Evolutionary conservation across 2,329 filamentous ascomycete genomes (phyloP).

Genomic region (Botryosphaeria dothidea): DNA sequence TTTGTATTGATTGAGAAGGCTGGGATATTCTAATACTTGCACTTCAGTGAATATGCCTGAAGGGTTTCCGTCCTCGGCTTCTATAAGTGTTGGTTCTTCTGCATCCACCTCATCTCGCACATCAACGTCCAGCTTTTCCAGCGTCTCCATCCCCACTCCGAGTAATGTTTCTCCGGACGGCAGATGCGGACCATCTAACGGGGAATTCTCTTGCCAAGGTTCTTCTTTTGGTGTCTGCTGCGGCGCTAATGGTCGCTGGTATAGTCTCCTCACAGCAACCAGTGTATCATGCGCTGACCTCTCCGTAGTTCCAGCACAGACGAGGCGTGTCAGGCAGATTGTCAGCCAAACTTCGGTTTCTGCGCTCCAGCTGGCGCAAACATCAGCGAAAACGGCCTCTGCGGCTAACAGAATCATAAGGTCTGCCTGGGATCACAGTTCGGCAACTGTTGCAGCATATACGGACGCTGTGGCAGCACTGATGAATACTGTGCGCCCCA

Average conservation of each 20-base stretch:
- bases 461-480: conserved; percentile 18
- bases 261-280: background rate
- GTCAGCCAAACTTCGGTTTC: background rate
- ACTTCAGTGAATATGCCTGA: background rate
- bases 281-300: background rate
- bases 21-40: background rate
- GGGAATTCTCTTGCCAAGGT: background rate
- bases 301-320: background rate
- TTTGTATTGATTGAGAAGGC: background rate
- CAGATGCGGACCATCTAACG: background rate
- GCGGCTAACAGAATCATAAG: background rate
- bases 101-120: background rate
- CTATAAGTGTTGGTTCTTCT: background rate
- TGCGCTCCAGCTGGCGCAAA: background rate
- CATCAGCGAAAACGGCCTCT: background rate
- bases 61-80: background rate
- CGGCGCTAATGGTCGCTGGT: background rate
- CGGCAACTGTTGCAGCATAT: conserved; percentile 17
- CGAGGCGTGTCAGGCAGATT: background rate
- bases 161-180: background rate
- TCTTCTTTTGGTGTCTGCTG: background rate
- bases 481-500: conserved; percentile 15
- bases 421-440: conserved; percentile 14
- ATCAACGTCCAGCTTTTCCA: background rate
- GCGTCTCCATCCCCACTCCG: background rate